Percentiles rank a stretch among this genome's conserved stretches.
These are phyloP conservation scores for Candida mattraensis DNA, from an alignment of 805 yeast species.

Conservation along the genomic window DNA sequence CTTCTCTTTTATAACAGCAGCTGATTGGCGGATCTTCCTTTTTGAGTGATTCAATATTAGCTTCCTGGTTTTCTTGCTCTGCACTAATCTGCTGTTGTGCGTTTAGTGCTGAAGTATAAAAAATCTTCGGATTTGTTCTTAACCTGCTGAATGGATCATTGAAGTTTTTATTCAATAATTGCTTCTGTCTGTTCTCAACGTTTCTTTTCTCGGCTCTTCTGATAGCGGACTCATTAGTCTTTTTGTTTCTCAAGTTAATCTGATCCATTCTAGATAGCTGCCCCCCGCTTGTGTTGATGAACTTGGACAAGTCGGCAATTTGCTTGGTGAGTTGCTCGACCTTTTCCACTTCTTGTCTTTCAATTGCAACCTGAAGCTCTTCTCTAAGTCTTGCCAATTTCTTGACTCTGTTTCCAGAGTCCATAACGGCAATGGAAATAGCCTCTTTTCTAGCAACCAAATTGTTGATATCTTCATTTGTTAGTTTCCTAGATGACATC, in stretches of 20 bases:
- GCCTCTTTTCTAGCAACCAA: conserved; percentile 73
- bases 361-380: conserved; percentile 73
- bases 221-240: conserved; percentile 70
- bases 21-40: conserved; percentile 37
- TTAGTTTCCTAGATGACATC: conserved; percentile 65
- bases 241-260: conserved; percentile 84
- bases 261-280: conserved; percentile 55
- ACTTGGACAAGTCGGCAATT: conserved; percentile 39
- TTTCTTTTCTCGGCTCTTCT: conserved; percentile 77
- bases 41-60: conserved; percentile 41
- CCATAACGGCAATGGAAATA: conserved; percentile 50
- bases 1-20: conserved; percentile 29
- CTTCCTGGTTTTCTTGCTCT: conserved; percentile 38
- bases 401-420: conserved; percentile 74
- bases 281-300: conserved; percentile 33
- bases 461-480: conserved; percentile 71
- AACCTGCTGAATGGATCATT: conserved; percentile 86
- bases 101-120: conserved; percentile 58
- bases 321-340: conserved; percentile 47
- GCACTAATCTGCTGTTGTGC: conserved; percentile 51
- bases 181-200: conserved; percentile 51
- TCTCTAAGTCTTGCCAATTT: conserved; percentile 71
- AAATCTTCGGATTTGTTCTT: conserved; percentile 82
- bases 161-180: conserved; percentile 40
- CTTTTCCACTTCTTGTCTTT: conserved; percentile 46